Percentiles rank a stretch among this genome's conserved stretches.
Evolutionary conservation across 2,329 filamentous ascomycete genomes (phyloP).

Genomic region (Aspergillus puulaauensis): DNA sequence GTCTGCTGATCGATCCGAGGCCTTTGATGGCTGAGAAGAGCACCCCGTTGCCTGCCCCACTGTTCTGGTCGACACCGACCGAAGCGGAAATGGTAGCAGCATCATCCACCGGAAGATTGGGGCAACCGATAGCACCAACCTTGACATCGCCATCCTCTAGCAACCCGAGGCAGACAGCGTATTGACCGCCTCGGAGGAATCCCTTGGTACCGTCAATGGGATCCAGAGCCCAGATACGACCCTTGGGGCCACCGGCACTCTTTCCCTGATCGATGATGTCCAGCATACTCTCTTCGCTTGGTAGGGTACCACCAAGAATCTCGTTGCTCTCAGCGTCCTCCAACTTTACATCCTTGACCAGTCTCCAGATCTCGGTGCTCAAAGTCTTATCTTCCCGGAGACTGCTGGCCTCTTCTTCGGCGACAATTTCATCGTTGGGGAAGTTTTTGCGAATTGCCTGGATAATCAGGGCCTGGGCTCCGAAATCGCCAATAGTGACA

Average conservation of each 20-base stretch:
- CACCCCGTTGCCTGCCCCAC: conserved; percentile 76
- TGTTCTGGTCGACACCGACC: conserved; percentile 71
- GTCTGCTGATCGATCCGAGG: conserved; percentile 75
- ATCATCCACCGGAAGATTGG: conserved; percentile 90
- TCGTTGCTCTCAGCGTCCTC: conserved; percentile 64
- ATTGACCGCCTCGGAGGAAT: conserved; percentile 93
- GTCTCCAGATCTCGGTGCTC: conserved; percentile 75
- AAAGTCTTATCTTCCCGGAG: conserved; percentile 71
- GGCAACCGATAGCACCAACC: conserved; percentile 91
- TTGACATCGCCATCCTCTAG: conserved; percentile 93
- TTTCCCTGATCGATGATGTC: conserved; percentile 58
- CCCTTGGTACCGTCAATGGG: conserved; percentile 98
- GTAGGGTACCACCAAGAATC: conserved; percentile 68
- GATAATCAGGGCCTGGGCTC: conserved; percentile 95
- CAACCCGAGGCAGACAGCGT: conserved; percentile 89
- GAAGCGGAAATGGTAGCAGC: conserved; percentile 66
- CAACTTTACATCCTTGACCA: conserved; percentile 72
- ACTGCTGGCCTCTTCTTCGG: conserved; percentile 86
- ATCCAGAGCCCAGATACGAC: conserved; percentile 89
- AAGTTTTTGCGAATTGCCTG: conserved; percentile 85
- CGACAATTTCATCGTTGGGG: conserved; percentile 86
- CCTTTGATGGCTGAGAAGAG: conserved; percentile 82
- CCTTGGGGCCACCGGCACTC: conserved; percentile 40
- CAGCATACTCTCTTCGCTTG: conserved; percentile 62
- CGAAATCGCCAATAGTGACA: conserved; percentile 97